Base-by-base conservation (phyloP, 345 rosid genomes). In the Populus ilicifolia region DNA sequence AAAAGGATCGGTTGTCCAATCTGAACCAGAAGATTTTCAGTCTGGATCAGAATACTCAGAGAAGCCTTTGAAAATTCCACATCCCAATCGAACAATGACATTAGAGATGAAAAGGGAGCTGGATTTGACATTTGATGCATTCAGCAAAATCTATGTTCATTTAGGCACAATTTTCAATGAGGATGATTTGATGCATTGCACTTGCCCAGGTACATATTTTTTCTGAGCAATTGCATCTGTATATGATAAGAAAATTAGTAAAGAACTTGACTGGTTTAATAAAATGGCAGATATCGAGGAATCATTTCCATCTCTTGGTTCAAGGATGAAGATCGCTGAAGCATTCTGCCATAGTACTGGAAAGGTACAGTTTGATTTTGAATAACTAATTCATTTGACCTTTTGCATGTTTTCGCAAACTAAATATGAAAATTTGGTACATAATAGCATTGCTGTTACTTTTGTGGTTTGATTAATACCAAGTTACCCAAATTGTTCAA, bases 211-310 rank as follows among this genome's bases (percentile, higher is more conserved):
- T 91, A 86, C 41, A 68, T 50, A 29, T 73, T 67, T 76, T 84
- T 73, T 25, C 73, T 77, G 46, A 61, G 62, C 52, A 54, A 27
- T 65, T 73, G 44, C 35, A 72, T 71, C 63, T 72, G 39, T 69
- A 38, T 70, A 75, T 74, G 61, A 68, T 65, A 70, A 39, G 50
- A 43, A 69, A 38, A 30, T 14, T 67, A 67, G 13, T 20, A 67
- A 41, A 12, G 17, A 33, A 67, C 23, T 29, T 30, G 33, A 33
- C 13, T 13, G n/a, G 18, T 18, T 67, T 67, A 30, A 67, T 23
- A 74, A 73, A 73, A 48, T 84, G 74, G 79, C 94, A 93, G 97
- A 77, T 69, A 78, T 75, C 78, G 86, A 46, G 39, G 80, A 70
- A 65, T 71, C 63, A 39, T 75, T 79, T 77, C 84, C 75, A 74